A percentile compares a stretch with the other conserved stretches of the same genome.
These are phyloP conservation scores for Ramaria sp. DNA, from an alignment of 768 basidiomycete species.

Conservation along the genomic window DNA sequence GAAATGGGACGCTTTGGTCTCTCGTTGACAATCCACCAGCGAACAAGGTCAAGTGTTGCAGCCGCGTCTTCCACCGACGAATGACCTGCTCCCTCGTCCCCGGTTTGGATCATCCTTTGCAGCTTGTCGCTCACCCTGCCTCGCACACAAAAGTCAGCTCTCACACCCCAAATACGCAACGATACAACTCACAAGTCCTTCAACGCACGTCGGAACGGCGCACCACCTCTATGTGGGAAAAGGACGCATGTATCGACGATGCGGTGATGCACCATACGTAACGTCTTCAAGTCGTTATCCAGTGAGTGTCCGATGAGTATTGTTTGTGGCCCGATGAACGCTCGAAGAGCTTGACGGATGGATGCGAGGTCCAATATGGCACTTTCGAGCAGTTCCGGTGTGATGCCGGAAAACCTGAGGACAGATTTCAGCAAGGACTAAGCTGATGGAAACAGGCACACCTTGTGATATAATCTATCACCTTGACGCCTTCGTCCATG, in stretches of 20 bases:
- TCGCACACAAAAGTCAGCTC: background rate
- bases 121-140: constrained; percentile 76
- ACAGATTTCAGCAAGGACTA: constrained; percentile 5
- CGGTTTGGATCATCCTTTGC: constrained; percentile 71
- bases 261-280: constrained; percentile 76
- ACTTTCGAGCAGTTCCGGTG: constrained; percentile 37
- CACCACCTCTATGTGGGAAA: constrained; percentile 77
- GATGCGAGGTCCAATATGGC: constrained; percentile 59
- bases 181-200: constrained; percentile 56
- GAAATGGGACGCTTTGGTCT: background rate
- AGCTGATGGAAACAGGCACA: constrained; percentile 18
- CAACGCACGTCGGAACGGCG: constrained; percentile 66
- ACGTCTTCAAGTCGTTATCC: constrained; percentile 88
- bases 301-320: constrained; percentile 85
- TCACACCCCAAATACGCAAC: background rate
- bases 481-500: constrained; percentile 71
- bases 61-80: constrained; percentile 84
- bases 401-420: constrained; percentile 75
- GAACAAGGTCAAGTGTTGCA: constrained; percentile 80
- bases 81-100: constrained; percentile 67
- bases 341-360: constrained; percentile 57
- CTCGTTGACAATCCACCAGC: constrained; percentile 36
- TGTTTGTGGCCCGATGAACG: constrained; percentile 66
- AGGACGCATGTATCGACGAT: constrained; percentile 83
- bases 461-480: constrained; percentile 32